These are phyloP conservation scores for Fraxinus xanthoxyloides DNA, from an alignment of 305 asterid species.

Conservation along the genomic window DNA sequence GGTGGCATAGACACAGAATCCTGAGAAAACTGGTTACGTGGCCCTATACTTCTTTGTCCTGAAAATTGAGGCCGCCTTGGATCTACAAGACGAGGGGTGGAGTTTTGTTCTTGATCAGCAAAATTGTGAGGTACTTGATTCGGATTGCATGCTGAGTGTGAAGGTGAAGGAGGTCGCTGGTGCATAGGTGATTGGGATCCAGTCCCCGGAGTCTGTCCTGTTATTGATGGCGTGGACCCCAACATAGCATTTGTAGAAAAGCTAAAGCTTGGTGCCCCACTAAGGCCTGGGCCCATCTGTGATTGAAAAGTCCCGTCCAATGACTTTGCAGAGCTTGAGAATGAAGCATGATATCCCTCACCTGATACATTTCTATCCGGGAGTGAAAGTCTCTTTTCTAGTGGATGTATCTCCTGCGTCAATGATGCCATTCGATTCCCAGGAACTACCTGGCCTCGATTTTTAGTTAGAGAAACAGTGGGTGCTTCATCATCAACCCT, in stretches of 20 bases:
- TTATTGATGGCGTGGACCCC: constrained; percentile 37
- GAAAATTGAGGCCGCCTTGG: constrained; percentile 55
- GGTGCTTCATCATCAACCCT: constrained; percentile 62
- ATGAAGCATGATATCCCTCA: constrained; percentile 49
- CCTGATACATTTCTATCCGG: constrained; percentile 34
- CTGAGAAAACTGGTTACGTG: constrained; percentile 36
- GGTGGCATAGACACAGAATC: constrained; percentile 40
- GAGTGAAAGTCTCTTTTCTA: constrained; percentile 44
- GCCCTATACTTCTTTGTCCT: constrained; percentile 34
- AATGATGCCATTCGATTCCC: constrained; percentile 44
- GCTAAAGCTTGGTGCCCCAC: constrained; percentile 40
- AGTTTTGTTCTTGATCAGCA: constrained; percentile 44
- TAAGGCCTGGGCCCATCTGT: constrained; percentile 39
- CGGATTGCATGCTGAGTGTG: constrained; percentile 32
- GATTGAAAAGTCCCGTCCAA: constrained; percentile 42
- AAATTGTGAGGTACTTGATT: constrained; percentile 33
- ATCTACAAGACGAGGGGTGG: constrained; percentile 54
- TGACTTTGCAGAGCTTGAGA: constrained; percentile 38
- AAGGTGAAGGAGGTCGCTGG: constrained; percentile 54
- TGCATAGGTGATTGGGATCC: constrained; percentile 47
- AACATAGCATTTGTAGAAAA: constrained; percentile 34
- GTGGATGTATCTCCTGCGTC: constrained; percentile 47
- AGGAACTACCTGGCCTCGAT: constrained; percentile 36
- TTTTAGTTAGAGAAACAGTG: constrained; percentile 48
- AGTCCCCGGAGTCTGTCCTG: constrained; percentile 40